Evolutionary conservation across 331 rosid genomes (phyloP).

Genomic region (Malus hybrid): DNA sequence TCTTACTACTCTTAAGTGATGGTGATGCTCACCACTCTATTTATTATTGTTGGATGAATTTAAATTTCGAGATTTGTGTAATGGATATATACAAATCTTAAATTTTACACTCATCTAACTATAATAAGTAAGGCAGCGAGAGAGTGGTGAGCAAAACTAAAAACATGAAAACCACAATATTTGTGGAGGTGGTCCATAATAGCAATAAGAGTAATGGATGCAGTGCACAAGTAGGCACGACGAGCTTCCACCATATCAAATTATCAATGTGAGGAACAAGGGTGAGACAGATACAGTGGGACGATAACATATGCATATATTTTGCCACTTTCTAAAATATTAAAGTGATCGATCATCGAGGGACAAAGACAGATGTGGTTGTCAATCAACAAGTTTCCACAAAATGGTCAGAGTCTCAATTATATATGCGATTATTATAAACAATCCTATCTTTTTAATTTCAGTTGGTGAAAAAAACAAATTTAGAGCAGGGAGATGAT

Average conservation of each 20-base stretch:
- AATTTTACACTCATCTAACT: too few species aligned
- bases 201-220: conserved; percentile 18
- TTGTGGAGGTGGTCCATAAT: conserved; percentile 23
- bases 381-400: conserved; percentile 33
- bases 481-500: background rate
- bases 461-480: too few species aligned
- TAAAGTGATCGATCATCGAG: conserved; percentile 15
- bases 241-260: conserved; percentile 34
- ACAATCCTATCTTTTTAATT: too few species aligned
- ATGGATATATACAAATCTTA: rapidly evolving
- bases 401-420: background rate
- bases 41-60: too few species aligned
- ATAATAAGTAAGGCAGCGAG: too few species aligned
- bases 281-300: conserved; percentile 43
- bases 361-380: conserved; percentile 48
- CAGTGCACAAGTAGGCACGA: conserved; percentile 17
- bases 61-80: too few species aligned
- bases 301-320: conserved; percentile 52
- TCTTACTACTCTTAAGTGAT: too few species aligned
- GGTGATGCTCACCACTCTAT: too few species aligned
- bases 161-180: background rate
- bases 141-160: too few species aligned
- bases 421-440: too few species aligned
- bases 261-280: conserved; percentile 22
- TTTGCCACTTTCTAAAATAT: conserved; percentile 13